Conservation (phyloP, 2,329 filamentous ascomycete species). For the Beauveria brongniartii region DNA sequence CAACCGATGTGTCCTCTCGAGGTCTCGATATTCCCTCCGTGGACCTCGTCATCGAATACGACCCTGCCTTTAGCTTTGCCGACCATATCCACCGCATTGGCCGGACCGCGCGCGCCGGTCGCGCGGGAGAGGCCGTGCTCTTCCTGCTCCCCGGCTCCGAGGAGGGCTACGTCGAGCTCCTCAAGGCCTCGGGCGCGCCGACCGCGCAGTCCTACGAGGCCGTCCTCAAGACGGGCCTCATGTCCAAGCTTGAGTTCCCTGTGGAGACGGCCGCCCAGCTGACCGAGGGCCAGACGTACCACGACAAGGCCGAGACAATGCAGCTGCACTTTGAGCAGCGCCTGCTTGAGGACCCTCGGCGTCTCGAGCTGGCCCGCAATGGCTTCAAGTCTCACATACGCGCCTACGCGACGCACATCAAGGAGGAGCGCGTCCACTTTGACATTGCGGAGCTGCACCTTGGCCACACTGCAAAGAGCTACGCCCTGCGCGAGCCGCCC, state of each 20-base stretch:
- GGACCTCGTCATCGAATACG: constrained; percentile 91
- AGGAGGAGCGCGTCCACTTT: constrained; percentile 77
- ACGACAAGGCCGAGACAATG: constrained; percentile 46
- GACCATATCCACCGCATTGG: constrained; percentile 94
- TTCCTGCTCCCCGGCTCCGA: constrained; percentile 89
- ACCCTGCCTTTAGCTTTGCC: constrained; percentile 85
- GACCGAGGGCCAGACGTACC: constrained; percentile 34
- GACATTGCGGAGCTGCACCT: constrained; percentile 87
- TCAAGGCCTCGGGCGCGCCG: constrained; percentile 45
- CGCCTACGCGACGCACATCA: constrained; percentile 89
- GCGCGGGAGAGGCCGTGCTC: constrained; percentile 75
- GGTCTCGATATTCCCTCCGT: constrained; percentile 93
- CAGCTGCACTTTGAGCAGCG: constrained; percentile 55
- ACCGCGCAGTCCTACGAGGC: constrained; percentile 44
- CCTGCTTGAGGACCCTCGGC: constrained; percentile 51
- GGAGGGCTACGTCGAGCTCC: constrained; percentile 77
- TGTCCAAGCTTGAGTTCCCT: constrained; percentile 53
- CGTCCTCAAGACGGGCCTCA: constrained; percentile 58
- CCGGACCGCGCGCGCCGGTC: constrained; percentile 86
- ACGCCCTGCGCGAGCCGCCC: constrained; percentile 80
- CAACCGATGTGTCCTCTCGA: constrained; percentile 91
- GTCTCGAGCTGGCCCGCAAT: constrained; percentile 72
- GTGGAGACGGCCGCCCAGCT: constrained; percentile 56
- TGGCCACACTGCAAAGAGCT: constrained; percentile 89
- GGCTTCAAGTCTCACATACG: constrained; percentile 89